phyloP scores from a whole-genome alignment of 1,284 basidiomycete species.

The Kalmanozyma brasiliensis region DNA sequence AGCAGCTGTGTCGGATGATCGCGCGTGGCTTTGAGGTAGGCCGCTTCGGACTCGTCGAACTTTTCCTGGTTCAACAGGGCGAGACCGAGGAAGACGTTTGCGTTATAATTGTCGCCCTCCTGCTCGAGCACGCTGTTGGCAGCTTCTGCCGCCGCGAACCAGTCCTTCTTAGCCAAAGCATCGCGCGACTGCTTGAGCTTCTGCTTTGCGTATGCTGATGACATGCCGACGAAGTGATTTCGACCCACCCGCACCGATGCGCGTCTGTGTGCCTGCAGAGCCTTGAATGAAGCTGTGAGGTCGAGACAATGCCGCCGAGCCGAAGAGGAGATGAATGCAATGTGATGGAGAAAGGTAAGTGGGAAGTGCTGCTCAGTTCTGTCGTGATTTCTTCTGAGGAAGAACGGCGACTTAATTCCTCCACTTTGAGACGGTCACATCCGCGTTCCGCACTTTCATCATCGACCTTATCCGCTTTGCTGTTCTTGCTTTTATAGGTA shows the following conservation, averaged over 20 bases:
- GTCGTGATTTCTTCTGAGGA: constrained; percentile 26
- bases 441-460: not conserved
- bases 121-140: constrained; percentile 54
- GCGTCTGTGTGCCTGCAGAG: not conserved
- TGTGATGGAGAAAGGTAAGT: constrained; percentile 4
- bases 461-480: not conserved
- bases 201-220: constrained; percentile 50
- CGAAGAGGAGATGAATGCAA: not conserved
- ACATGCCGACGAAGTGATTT: constrained; percentile 18
- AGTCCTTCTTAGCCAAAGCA: constrained; percentile 54
- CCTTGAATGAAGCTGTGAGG: not conserved
- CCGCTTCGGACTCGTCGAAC: constrained; percentile 48
- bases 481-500: too few species aligned
- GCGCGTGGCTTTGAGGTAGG: constrained; percentile 67
- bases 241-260: not conserved
- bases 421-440: constrained; percentile 18
- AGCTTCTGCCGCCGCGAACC: constrained; percentile 43
- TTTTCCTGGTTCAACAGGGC: constrained; percentile 55
- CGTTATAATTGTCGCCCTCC: constrained; percentile 64
- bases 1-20: constrained; percentile 63
- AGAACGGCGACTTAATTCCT: constrained; percentile 5
- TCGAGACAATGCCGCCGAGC: not conserved
- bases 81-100: constrained; percentile 62
- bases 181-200: constrained; percentile 61
- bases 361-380: not conserved